These are phyloP conservation scores for Trametes punicea DNA, from an alignment of 768 basidiomycete species.

Conservation along the genomic window DNA sequence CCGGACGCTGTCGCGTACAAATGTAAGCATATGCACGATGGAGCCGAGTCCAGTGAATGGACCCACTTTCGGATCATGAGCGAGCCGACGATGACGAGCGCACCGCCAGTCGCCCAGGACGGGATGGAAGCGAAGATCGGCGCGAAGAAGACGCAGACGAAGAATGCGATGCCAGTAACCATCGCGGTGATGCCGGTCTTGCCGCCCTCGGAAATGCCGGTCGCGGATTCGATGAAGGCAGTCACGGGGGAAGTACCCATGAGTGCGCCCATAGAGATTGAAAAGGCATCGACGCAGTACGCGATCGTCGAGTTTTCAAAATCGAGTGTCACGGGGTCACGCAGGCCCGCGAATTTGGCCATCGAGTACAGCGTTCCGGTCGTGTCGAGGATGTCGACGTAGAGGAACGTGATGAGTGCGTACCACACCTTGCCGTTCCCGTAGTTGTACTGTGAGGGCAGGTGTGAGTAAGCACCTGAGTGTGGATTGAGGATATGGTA, in stretches of 20 bases:
- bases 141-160: slow-evolving; percentile 82
- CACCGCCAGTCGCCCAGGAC: slow-evolving; percentile 83
- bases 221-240: slow-evolving; percentile 79
- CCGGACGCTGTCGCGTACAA: slow-evolving; percentile 46
- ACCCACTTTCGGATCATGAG: slow-evolving; percentile 82
- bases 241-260: slow-evolving; percentile 81
- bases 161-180: slow-evolving; percentile 69
- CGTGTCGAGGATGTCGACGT: slow-evolving; percentile 76
- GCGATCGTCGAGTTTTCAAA: slow-evolving; percentile 82
- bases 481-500: not conserved
- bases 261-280: slow-evolving; percentile 76
- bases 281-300: slow-evolving; percentile 81
- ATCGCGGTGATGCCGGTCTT: slow-evolving; percentile 84
- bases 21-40: not conserved
- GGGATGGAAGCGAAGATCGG: slow-evolving; percentile 89
- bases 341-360: slow-evolving; percentile 88
- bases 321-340: slow-evolving; percentile 79
- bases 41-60: not conserved
- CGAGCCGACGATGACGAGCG: slow-evolving; percentile 81
- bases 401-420: slow-evolving; percentile 84
- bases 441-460: slow-evolving; percentile 23
- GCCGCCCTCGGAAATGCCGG: slow-evolving; percentile 82
- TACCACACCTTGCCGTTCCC: slow-evolving; percentile 80
- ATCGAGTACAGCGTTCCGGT: slow-evolving; percentile 83
- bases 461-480: not conserved